Conservation (phyloP, 2,329 filamentous ascomycete species). For the Pseudocercospora macadamiae region DNA sequence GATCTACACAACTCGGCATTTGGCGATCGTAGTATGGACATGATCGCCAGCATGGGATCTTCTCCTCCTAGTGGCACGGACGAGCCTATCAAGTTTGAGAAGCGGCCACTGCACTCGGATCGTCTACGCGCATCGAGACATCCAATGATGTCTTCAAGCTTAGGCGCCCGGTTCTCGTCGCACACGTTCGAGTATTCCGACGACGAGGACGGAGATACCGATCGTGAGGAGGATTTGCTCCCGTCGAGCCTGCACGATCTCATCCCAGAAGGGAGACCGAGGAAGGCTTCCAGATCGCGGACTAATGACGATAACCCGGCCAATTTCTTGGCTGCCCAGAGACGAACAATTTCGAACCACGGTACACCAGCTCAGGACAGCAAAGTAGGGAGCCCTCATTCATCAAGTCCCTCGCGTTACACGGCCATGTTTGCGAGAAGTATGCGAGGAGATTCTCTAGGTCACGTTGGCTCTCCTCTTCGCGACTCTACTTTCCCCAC, state of each 20-base stretch:
- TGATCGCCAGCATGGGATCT: conserved; percentile 52
- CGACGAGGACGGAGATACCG: conserved; percentile 65
- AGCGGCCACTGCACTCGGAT: conserved; percentile 66
- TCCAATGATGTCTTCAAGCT: conserved; percentile 63
- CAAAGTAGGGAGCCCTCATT: conserved; percentile 57
- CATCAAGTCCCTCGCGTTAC: conserved; percentile 65
- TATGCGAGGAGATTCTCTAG: conserved; percentile 43
- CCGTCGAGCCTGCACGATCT: conserved; percentile 70
- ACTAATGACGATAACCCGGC: conserved; percentile 52
- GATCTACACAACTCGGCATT: conserved; percentile 70
- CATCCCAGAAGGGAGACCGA: conserved; percentile 63
- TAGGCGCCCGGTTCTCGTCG: conserved; percentile 48
- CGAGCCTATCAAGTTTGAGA: conserved; percentile 69
- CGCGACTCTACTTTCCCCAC: conserved; percentile 52
- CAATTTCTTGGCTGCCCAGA: conserved; percentile 36
- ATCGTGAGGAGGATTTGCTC: conserved; percentile 89
- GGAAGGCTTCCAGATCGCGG: conserved; percentile 62
- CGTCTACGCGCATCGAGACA: conserved; percentile 57
- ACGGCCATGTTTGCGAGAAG: conserved; percentile 55
- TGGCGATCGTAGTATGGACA: conserved; percentile 60
- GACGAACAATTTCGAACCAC: conserved; percentile 47
- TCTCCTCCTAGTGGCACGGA: conserved; percentile 66
- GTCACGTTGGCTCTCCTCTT: conserved; percentile 67
- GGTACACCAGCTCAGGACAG: conserved; percentile 41
- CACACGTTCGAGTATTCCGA: conserved; percentile 50